These are phyloP conservation scores for Plasmodium knowlesi DNA, from an alignment of 169 alveolate genomes.

Conservation along the genomic window DNA sequence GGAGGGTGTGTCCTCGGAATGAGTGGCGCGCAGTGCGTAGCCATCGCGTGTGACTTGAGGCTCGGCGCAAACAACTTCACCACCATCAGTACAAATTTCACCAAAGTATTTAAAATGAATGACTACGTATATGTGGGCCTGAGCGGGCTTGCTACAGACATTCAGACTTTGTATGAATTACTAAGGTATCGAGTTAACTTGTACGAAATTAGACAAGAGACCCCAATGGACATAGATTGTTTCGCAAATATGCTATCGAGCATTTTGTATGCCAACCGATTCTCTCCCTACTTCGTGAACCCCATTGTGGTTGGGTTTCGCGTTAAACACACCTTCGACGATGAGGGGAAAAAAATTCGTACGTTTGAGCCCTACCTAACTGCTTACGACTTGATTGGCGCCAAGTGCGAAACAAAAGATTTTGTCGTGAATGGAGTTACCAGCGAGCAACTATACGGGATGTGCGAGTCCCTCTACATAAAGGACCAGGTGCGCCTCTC, in stretches of 20 bases:
- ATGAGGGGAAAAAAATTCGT: slow-evolving; percentile 80
- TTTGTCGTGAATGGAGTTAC: slow-evolving; percentile 97
- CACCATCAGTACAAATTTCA: slow-evolving; percentile 90
- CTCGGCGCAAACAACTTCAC: slow-evolving; percentile 91
- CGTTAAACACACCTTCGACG: slow-evolving; percentile 20
- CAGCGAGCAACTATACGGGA: slow-evolving; percentile 95
- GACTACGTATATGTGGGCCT: slow-evolving; percentile 90
- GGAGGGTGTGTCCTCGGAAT: slow-evolving; percentile 98
- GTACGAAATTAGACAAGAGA: slow-evolving; percentile 90
- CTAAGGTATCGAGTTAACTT: slow-evolving; percentile 91
- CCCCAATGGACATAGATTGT: slow-evolving; percentile 91
- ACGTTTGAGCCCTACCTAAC: slow-evolving; percentile 88
- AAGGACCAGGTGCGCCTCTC: slow-evolving; percentile 89
- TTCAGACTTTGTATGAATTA: slow-evolving; percentile 90
- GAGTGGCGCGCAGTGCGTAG: slow-evolving; percentile 97
- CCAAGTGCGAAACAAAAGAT: slow-evolving; percentile 88
- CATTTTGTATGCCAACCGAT: slow-evolving; percentile 91
- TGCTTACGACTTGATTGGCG: slow-evolving; percentile 94
- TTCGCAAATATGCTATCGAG: slow-evolving; percentile 92
- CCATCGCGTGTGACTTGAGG: slow-evolving; percentile 96
- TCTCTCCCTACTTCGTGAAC: slow-evolving; percentile 93
- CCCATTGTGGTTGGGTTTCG: slow-evolving; percentile 94
- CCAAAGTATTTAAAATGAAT: slow-evolving; percentile 92
- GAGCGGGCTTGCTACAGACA: slow-evolving; percentile 95
- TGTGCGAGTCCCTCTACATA: slow-evolving; percentile 95